Evolutionary conservation across 192 early-diverging fungal genomes (phyloP).

Genomic region (Backusella tarrabulga): DNA sequence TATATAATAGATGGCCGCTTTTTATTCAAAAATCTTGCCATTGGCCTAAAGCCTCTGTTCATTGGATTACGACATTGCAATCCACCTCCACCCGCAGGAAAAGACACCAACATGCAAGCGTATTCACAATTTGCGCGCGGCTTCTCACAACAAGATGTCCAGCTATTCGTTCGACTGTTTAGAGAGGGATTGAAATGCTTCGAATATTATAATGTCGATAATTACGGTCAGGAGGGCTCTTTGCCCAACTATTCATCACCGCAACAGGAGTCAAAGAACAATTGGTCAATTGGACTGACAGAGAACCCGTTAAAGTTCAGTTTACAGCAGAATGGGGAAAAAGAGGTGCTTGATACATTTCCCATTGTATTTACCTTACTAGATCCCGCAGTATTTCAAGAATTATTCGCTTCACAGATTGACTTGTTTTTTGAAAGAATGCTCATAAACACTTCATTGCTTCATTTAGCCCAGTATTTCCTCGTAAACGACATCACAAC

Average conservation of each 20-base stretch:
- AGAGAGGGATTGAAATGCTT: constrained; percentile 80
- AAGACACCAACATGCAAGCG: constrained; percentile 32
- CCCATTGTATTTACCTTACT: constrained; percentile 78
- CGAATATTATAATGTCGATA: constrained; percentile 78
- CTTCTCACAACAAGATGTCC: constrained; percentile 69
- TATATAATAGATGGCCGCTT: constrained; percentile 68
- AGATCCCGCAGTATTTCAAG: constrained; percentile 91
- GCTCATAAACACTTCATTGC: constrained; percentile 72
- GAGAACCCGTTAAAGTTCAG: constrained; percentile 47
- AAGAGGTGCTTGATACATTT: constrained; percentile 91
- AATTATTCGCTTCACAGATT: constrained; percentile 89
- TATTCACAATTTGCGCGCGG: constrained; percentile 55
- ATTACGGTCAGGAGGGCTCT: constrained; percentile 43
- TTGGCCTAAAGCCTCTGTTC: constrained; percentile 81
- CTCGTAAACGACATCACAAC: constrained; percentile 74
- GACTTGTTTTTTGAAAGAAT: constrained; percentile 83
- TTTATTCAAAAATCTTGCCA: constrained; percentile 85
- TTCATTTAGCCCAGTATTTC: constrained; percentile 88
- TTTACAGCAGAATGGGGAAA: constrained; percentile 79
- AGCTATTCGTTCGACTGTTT: constrained; percentile 70
- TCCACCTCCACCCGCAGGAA: constrained; percentile 44
- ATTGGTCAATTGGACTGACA: constrained; percentile 24
- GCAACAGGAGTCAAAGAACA: constrained; percentile 13
- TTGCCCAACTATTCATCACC: constrained; percentile 15
- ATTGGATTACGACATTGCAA: constrained; percentile 72